Base-by-base conservation (phyloP, 768 basidiomycete species). In the Calocybe gangraenosa region DNA sequence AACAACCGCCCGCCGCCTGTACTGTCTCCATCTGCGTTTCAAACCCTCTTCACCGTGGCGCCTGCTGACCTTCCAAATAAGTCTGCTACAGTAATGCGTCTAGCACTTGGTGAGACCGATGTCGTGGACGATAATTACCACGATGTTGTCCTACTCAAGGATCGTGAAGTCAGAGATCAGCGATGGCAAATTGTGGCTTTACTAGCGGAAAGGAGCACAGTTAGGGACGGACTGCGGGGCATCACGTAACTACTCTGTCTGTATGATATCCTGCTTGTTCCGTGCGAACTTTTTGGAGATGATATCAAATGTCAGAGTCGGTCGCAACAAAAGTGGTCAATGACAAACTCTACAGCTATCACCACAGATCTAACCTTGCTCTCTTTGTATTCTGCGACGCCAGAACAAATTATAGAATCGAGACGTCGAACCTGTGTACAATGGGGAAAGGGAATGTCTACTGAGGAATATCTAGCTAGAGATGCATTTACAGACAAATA, bases 111-210 rank as follows among this genome's bases (percentile, higher is more conserved):
- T 11, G 78, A 76, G 20, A 74, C 74, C 22, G 75, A 78, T 21
- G 50, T 64, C 23, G 58, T 76, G 52, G 76, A 78, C 32, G 78
- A 80, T 20, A 75, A 73, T 18, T 71, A 75, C 38, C 72, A 75
- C 49, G 73, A 80, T 44, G 58, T 75, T 18, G 60, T 65, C 3
- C 57, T 82, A 13, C 63, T 85, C 34, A 81, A 81, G 58, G 77
- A 83, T 51, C 68, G 79, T 17, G 82, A 87, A 50, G 76, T 80
- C 14, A 67, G 75, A 39, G 84, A 89, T 64, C 78, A 80, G 48
- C 66, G 81, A 32, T 87, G 85, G 85, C 87, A 90, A 58, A 75
- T 88, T 25, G 73, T 90, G 53, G 86, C 87, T 39, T 65, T 91
- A 19, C 69, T 90, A 11, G 78, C 74, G 7, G 82, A 91, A 57